Conservation (phyloP, 1,284 basidiomycete genomes). For the Fomitopsis schrenkii region DNA sequence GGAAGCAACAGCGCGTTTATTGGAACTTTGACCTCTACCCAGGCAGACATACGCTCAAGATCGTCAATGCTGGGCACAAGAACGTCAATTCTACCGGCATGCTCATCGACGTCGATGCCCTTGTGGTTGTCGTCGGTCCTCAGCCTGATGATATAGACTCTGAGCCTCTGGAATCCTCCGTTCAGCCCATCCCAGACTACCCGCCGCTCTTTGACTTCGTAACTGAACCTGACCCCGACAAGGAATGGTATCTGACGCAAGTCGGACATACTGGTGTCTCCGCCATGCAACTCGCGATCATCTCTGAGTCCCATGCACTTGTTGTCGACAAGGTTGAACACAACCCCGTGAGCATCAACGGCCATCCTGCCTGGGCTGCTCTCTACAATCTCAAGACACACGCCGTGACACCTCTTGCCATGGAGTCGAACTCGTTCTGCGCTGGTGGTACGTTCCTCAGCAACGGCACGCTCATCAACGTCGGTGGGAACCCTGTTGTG, state of each 20-base stretch:
- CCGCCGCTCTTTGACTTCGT: conserved; percentile 22
- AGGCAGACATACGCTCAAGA: conserved; percentile 57
- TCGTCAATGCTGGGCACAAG: conserved; percentile 50
- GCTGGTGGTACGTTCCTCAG: conserved; percentile 75
- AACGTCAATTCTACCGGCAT: conserved; percentile 31
- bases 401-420: conserved; percentile 55
- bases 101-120: conserved; percentile 56
- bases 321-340: conserved; percentile 84
- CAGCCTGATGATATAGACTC: background rate
- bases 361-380: conserved; percentile 77
- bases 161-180: conserved; percentile 13
- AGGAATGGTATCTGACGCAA: conserved; percentile 47
- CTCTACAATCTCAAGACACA: conserved; percentile 68
- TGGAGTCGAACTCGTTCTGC: conserved; percentile 85
- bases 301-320: conserved; percentile 67
- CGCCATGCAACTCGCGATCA: conserved; percentile 76
- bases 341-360: conserved; percentile 68
- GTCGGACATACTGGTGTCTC: conserved; percentile 72
- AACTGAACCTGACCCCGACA: conserved; percentile 11
- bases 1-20: conserved; percentile 62
- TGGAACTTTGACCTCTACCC: conserved; percentile 51
- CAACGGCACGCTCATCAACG: conserved; percentile 73
- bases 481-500: conserved; percentile 76
- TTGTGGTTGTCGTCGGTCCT: conserved; percentile 49
- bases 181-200: conserved; percentile 11